Conservation (phyloP, 768 basidiomycete species). For the Pleurotus tuoliensis region DNA sequence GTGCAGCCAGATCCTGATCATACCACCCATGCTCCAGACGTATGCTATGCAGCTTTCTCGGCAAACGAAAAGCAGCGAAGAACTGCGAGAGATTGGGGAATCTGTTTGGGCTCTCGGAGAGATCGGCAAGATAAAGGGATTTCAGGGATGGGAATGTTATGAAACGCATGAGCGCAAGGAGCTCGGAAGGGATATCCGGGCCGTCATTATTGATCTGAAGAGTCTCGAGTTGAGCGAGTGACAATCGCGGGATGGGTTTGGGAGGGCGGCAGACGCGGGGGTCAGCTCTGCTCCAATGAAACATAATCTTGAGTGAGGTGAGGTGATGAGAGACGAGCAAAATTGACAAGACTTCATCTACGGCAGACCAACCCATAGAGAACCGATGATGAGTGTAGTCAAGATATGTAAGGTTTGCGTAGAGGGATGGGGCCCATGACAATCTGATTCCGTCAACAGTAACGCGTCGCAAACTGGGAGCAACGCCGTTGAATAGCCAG, state of each 20-base stretch:
- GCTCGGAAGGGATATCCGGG: conserved; percentile 58
- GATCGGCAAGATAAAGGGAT: conserved; percentile 45
- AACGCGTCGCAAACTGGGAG: conserved; percentile 52
- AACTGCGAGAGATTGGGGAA: conserved; percentile 46
- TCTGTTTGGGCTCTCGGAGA: conserved; percentile 22
- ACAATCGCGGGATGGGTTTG: conserved; percentile 27
- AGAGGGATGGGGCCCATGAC: conserved; percentile 59
- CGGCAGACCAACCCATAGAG: conserved; percentile 50
- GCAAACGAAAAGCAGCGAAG: conserved; percentile 39
- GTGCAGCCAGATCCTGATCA: conserved; percentile 34
- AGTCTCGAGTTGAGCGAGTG: conserved; percentile 41
- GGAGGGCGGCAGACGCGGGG: conserved; percentile 17
- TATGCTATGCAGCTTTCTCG: conserved; percentile 34
- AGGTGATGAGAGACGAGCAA: conserved; percentile 51
- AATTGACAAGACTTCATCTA: conserved; percentile 55
- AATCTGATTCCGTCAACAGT: conserved; percentile 64
- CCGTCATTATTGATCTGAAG: conserved; percentile 50
- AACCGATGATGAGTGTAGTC: conserved; percentile 76
- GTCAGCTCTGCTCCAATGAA: conserved; percentile 35
- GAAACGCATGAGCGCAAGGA: conserved; percentile 47
- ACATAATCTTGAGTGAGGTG: conserved; percentile 51
- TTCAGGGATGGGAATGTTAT: conserved; percentile 44
- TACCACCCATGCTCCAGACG: conserved; percentile 46
- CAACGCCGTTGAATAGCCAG: conserved; percentile 54
- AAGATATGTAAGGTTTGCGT: conserved; percentile 55